These are phyloP conservation scores for Dicorynia guianensis DNA, from an alignment of 306 rosid genomes.

Conservation along the genomic window DNA sequence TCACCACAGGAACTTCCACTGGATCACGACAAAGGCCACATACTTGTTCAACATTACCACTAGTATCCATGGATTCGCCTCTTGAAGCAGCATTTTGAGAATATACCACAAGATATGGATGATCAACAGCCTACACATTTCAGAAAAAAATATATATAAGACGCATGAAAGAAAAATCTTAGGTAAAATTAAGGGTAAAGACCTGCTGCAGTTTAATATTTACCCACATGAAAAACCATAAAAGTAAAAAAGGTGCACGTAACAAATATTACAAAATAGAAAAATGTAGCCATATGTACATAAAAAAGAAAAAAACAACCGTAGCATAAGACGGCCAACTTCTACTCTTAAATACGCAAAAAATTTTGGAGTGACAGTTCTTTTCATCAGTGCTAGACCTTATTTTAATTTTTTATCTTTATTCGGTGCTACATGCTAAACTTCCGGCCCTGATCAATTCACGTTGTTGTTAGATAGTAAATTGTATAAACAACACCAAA, in stretches of 20 bases:
- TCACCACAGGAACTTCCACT: constrained; percentile 78
- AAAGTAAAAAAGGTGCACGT: no score
- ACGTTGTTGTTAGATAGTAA: background rate
- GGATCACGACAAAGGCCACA: constrained; percentile 87
- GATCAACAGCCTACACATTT: constrained; percentile 33
- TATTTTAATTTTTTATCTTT: no score
- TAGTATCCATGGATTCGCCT: constrained; percentile 45
- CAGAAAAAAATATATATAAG: background rate
- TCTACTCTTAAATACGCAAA: no score
- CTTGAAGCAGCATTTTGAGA: constrained; percentile 39
- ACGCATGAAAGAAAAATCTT: background rate
- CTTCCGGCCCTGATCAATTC: background rate
- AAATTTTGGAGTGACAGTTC: no score
- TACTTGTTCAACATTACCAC: constrained; percentile 48
- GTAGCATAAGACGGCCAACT: no score
- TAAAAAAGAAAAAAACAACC: no score
- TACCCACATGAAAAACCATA: background rate
- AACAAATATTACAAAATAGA: no score
- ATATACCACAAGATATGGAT: constrained; percentile 17
- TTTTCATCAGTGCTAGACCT: no score
- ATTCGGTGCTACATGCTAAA: background rate
- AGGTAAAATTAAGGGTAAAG: background rate
- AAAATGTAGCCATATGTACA: no score
- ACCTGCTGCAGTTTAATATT: no score
- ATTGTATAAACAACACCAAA: background rate